A percentile compares a stretch with the other conserved stretches of the same genome.
phyloP scores from a whole-genome alignment of 495 filamentous ascomycete species.

The Aspergillus wentii region DNA sequence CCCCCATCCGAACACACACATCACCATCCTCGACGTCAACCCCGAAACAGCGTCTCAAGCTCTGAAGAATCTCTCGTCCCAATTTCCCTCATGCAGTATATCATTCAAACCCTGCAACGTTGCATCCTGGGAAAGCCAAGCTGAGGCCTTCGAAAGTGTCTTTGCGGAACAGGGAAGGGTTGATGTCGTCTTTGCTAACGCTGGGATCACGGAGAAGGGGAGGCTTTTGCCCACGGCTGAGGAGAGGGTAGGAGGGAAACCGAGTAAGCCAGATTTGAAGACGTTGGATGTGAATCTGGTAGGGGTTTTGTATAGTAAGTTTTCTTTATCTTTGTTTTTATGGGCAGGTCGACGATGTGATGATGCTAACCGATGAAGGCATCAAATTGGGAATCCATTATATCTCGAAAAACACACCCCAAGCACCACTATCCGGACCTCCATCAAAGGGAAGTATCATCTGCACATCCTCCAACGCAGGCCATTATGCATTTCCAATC shows the following conservation, averaged over 20 bases:
- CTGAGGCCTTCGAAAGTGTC: slow-evolving; percentile 35
- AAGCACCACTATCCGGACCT: not conserved
- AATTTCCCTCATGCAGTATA: slow-evolving; percentile 31
- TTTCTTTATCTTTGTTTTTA: not conserved
- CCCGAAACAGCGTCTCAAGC: slow-evolving; percentile 20
- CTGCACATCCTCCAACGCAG: slow-evolving; percentile 54
- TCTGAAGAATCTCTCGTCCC: slow-evolving; percentile 22
- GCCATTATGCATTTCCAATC: slow-evolving; percentile 51
- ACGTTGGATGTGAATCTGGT: slow-evolving; percentile 45
- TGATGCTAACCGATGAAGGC: slow-evolving; percentile 21
- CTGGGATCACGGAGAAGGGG: slow-evolving; percentile 47
- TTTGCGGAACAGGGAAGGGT: slow-evolving; percentile 31
- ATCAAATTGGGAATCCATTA: slow-evolving; percentile 49
- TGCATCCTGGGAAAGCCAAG: slow-evolving; percentile 44
- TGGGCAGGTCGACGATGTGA: not conserved
- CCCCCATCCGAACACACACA: slow-evolving; percentile 31
- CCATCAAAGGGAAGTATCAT: slow-evolving; percentile 42
- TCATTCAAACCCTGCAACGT: slow-evolving; percentile 43
- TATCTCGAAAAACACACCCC: slow-evolving; percentile 41
- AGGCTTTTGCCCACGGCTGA: slow-evolving; percentile 20
- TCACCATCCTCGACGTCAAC: slow-evolving; percentile 52
- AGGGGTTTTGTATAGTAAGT: slow-evolving; percentile 46
- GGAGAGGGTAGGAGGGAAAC: slow-evolving; percentile 13
- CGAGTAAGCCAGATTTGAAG: slow-evolving; percentile 31
- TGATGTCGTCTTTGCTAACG: slow-evolving; percentile 53